Evolutionary conservation across 2,329 filamentous ascomycete species (phyloP).

Genomic region (Fusarium abutilonis): DNA sequence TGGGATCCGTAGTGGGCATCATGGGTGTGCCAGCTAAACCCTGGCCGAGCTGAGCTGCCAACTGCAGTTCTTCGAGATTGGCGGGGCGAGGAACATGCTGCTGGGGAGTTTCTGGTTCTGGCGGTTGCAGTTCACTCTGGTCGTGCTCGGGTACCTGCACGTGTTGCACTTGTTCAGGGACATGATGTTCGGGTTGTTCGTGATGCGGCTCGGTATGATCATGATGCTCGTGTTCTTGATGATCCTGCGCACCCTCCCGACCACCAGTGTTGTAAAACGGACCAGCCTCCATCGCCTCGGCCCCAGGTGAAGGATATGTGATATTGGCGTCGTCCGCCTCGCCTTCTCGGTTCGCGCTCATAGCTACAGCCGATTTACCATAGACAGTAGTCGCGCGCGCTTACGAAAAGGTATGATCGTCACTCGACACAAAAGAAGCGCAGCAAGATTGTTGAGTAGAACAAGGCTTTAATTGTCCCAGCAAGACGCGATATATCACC

Average conservation of each 20-base stretch:
- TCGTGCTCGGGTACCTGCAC: slow-evolving; percentile 46
- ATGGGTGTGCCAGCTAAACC: slow-evolving; percentile 60
- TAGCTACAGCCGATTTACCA: slow-evolving; percentile 27
- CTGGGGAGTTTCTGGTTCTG: slow-evolving; percentile 52
- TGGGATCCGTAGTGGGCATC: slow-evolving; percentile 59
- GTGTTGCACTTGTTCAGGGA: slow-evolving; percentile 44
- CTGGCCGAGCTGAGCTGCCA: slow-evolving; percentile 67
- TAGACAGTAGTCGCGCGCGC: slow-evolving; percentile 12
- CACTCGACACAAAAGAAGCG: slow-evolving; percentile 18
- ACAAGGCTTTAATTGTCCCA: slow-evolving; percentile 22
- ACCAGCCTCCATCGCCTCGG: slow-evolving; percentile 55
- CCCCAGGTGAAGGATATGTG: slow-evolving; percentile 59
- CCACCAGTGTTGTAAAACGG: slow-evolving; percentile 57
- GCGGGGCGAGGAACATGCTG: slow-evolving; percentile 56
- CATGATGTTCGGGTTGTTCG: slow-evolving; percentile 44
- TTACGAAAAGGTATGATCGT: slow-evolving; percentile 20
- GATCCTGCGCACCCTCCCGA: slow-evolving; percentile 49
- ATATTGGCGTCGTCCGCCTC: slow-evolving; percentile 51
- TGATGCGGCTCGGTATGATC: slow-evolving; percentile 39
- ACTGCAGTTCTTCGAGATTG: slow-evolving; percentile 65
- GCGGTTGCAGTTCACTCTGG: slow-evolving; percentile 45
- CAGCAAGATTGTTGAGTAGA: slow-evolving; percentile 1
- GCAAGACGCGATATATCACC: slow-evolving; percentile 34
- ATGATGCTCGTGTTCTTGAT: slow-evolving; percentile 44
- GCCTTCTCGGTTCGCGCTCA: slow-evolving; percentile 51